Evolutionary conservation across 441 rosid genomes (phyloP).

Genomic region (Iberis amara): DNA sequence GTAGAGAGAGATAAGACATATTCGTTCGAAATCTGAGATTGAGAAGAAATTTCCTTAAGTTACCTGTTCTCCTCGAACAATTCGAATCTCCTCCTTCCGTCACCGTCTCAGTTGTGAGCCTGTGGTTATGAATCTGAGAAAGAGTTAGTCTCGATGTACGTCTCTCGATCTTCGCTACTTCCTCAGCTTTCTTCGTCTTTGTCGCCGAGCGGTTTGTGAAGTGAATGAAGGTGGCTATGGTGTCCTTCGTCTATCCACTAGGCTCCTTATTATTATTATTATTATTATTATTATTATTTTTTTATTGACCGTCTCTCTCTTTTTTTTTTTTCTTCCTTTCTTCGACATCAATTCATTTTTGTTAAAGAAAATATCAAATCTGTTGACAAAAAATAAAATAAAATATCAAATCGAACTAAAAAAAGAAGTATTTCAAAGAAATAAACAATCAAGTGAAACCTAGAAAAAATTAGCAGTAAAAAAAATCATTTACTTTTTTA

Average conservation of each 20-base stretch:
- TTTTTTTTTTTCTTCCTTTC: too few relatives aligned
- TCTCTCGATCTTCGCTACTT: not conserved
- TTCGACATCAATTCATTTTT: too few relatives aligned
- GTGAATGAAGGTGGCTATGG: not conserved
- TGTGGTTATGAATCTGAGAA: constrained; percentile 18
- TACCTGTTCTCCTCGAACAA: constrained; percentile 22
- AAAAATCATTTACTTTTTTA: too few relatives aligned
- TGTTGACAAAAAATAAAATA: too few relatives aligned
- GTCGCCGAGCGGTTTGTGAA: constrained; percentile 38
- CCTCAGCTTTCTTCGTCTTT: constrained; percentile 33
- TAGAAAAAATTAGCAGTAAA: too few relatives aligned
- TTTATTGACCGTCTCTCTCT: not conserved
- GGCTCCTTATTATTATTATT: not conserved
- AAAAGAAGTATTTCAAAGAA: too few relatives aligned
- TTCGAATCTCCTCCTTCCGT: constrained; percentile 24
- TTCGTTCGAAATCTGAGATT: constrained; percentile 33
- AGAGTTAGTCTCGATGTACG: not conserved
- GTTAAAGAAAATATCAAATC: too few relatives aligned
- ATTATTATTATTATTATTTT: too few relatives aligned
- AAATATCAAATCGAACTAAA: too few relatives aligned
- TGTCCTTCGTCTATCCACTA: not conserved
- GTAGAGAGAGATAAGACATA: constrained; percentile 2
- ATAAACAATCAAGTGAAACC: too few relatives aligned
- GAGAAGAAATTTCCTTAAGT: constrained; percentile 4
- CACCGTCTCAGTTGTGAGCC: not conserved